Conservation (phyloP, 1,139 yeast species). For the Pichia sp. region DNA sequence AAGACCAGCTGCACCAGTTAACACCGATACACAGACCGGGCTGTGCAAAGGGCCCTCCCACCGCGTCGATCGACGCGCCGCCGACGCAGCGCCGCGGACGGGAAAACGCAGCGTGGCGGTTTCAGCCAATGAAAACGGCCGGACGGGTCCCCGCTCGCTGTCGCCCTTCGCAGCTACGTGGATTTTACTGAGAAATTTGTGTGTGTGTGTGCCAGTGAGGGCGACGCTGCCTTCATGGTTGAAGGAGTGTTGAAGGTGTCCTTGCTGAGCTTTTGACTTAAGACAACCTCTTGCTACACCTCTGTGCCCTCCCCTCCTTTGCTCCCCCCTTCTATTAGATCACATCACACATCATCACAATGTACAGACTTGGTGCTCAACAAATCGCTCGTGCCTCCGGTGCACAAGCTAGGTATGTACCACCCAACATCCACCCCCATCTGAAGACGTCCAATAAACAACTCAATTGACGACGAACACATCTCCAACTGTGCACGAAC, state of each 20-base stretch:
- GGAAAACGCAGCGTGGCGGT: neutral
- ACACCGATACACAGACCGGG: no score
- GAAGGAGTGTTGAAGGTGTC: no score
- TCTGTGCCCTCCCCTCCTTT: neutral
- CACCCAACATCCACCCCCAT: no score
- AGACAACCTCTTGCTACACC: neutral
- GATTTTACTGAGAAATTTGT: no score
- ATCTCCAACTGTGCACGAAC: no score
- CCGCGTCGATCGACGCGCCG: neutral
- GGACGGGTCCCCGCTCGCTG: neutral
- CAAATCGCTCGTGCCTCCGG: conserved; percentile 56
- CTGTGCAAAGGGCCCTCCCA: no score
- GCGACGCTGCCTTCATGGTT: no score
- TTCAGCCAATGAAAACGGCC: neutral
- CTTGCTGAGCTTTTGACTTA: no score
- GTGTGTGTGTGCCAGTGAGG: neutral
- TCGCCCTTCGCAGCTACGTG: no score
- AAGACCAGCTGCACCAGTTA: no score
- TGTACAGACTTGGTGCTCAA: conserved; percentile 67
- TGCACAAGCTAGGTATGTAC: conserved; percentile 29
- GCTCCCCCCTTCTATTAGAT: neutral
- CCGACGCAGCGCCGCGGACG: neutral
- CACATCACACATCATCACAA: conserved; percentile 23
- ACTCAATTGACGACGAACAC: no score
- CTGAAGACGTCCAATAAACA: no score